phyloP scores from a whole-genome alignment of 1,284 basidiomycete genomes.

The Trichosporon coremiiforme region DNA sequence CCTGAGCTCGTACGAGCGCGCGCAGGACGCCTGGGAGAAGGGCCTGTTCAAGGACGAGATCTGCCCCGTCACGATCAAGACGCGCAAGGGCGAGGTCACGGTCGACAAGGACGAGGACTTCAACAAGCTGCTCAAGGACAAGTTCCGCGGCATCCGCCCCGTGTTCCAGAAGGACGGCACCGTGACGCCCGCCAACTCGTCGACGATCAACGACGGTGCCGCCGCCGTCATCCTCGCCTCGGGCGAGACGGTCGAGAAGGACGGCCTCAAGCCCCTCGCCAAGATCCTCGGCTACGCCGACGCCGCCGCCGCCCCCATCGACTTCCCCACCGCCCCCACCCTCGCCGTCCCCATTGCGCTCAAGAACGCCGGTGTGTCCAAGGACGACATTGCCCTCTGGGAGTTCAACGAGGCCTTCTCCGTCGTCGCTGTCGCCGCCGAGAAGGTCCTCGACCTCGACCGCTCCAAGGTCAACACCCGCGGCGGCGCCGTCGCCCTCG shows the following conservation, averaged over 20 bases:
- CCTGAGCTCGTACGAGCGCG: slow-evolving; percentile 90
- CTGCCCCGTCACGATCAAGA: slow-evolving; percentile 58
- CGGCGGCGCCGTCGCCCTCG: slow-evolving; percentile 91
- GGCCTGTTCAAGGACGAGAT: slow-evolving; percentile 75
- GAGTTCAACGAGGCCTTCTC: slow-evolving; percentile 99
- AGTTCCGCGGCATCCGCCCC: slow-evolving; percentile 80
- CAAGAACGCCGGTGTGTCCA: slow-evolving; percentile 77
- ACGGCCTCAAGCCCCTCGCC: slow-evolving; percentile 85
- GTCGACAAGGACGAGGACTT: slow-evolving; percentile 97
- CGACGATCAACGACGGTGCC: slow-evolving; percentile 96
- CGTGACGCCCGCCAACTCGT: slow-evolving; percentile 95
- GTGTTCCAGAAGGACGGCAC: slow-evolving; percentile 86
- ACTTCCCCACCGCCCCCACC: slow-evolving; percentile 95
- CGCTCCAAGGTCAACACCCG: slow-evolving; percentile 88
- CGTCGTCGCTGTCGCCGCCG: slow-evolving; percentile 86
- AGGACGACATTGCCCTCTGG: slow-evolving; percentile 85
- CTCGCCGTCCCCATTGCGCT: slow-evolving; percentile 87
- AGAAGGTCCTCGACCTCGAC: slow-evolving; percentile 82
- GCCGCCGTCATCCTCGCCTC: slow-evolving; percentile 92
- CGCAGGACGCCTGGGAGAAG: slow-evolving; percentile 84
- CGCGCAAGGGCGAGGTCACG: slow-evolving; percentile 78
- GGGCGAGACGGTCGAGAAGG: slow-evolving; percentile 82
- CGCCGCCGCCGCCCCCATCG: slow-evolving; percentile 92
- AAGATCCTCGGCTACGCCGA: slow-evolving; percentile 93
- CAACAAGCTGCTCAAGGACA: slow-evolving; percentile 91